phyloP scores from a whole-genome alignment of 306 rosid species.

The Cucurbita pepo region DNA sequence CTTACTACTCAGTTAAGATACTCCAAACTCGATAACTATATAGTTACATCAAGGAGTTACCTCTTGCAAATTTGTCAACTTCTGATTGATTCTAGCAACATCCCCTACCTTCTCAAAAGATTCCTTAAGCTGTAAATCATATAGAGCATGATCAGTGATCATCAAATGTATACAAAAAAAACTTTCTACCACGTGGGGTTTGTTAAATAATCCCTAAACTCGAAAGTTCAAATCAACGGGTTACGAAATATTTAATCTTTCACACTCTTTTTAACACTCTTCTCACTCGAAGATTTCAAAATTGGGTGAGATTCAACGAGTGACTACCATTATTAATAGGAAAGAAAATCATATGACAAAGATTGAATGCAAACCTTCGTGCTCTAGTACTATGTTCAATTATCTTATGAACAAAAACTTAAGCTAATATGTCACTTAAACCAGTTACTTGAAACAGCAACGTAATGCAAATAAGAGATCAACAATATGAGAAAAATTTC shows the following conservation, averaged over 20 bases:
- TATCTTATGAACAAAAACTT: background rate
- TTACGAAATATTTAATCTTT: background rate
- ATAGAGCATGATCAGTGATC: slow-evolving; percentile 5
- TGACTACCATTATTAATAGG: background rate
- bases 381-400: background rate
- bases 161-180: background rate
- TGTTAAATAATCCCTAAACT: background rate
- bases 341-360: background rate
- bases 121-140: slow-evolving; percentile 31
- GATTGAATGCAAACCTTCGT: background rate
- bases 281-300: background rate
- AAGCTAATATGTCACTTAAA: background rate
- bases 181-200: background rate
- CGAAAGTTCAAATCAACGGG: background rate
- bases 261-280: background rate
- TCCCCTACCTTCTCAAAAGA: slow-evolving; percentile 19
- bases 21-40: background rate
- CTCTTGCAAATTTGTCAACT: slow-evolving; percentile 34
- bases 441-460: background rate
- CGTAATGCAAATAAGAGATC: background rate
- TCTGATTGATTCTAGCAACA: slow-evolving; percentile 30
- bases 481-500: background rate
- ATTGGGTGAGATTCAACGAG: background rate
- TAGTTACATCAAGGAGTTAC: slow-evolving; percentile 15
- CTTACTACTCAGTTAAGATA: background rate